These are phyloP conservation scores for Lagenaria siceraria DNA, from an alignment of 306 rosid genomes.

Conservation along the genomic window DNA sequence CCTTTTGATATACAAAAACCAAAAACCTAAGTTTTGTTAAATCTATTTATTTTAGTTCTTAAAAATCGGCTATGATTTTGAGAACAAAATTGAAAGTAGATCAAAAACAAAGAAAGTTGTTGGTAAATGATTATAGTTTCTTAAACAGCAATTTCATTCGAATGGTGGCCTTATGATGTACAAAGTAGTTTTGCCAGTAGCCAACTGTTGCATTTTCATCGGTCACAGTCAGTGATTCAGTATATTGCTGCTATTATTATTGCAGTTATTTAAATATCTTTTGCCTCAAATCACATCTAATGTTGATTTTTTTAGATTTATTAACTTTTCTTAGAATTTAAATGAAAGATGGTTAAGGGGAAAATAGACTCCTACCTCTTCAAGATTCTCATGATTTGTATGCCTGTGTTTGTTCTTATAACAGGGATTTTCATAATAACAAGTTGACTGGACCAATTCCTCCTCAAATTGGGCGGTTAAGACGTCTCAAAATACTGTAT, in stretches of 20 bases:
- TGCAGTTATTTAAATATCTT: background rate
- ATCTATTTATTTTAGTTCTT: too few species aligned
- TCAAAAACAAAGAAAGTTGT: too few species aligned
- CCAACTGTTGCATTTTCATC: background rate
- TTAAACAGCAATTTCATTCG: background rate
- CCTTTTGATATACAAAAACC: too few species aligned
- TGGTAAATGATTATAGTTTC: background rate
- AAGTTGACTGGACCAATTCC: conserved; percentile 98
- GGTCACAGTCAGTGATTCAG: background rate
- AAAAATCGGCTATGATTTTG: background rate
- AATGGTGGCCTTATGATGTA: background rate
- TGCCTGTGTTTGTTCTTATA: conserved; percentile 1
- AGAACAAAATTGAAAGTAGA: too few species aligned
- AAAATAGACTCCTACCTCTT: background rate
- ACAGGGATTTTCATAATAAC: conserved; percentile 96
- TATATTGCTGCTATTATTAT: background rate
- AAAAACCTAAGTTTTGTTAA: too few species aligned
- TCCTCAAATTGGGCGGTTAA: conserved; percentile 89
- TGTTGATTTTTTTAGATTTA: background rate
- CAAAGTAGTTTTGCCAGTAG: background rate
- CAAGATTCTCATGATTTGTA: background rate
- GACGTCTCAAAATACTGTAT: conserved; percentile 88
- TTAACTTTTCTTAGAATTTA: background rate
- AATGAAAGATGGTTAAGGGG: background rate
- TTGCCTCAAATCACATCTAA: background rate